Percentiles rank a stretch among this genome's conserved stretches.
Conservation (phyloP, 768 basidiomycete genomes). For the Chlorophyllum brunneum region DNA sequence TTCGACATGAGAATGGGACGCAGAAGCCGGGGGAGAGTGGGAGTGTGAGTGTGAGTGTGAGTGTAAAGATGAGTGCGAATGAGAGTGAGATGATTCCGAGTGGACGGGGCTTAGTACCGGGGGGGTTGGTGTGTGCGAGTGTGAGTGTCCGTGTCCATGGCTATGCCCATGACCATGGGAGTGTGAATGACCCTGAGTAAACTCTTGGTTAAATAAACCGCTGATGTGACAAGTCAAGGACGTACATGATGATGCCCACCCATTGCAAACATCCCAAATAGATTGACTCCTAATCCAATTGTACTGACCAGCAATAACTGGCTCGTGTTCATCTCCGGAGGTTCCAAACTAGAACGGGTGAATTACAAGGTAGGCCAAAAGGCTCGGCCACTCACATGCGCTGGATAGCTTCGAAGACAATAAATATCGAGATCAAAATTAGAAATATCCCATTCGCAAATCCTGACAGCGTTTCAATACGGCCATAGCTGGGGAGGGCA, state of each 20-base stretch:
- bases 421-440: slow-evolving; percentile 93
- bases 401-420: slow-evolving; percentile 96
- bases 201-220: too few species aligned
- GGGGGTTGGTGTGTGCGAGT: slow-evolving; percentile 28
- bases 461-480: slow-evolving; percentile 95
- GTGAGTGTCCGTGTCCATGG: slow-evolving; percentile 22
- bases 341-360: slow-evolving; percentile 61
- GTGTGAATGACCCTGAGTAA: slow-evolving; percentile 53
- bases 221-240: too few species aligned
- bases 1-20: slow-evolving; percentile 19
- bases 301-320: slow-evolving; percentile 88
- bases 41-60: slow-evolving; percentile 25
- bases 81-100: slow-evolving; percentile 22
- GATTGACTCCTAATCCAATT: slow-evolving; percentile 86
- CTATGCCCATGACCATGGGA: slow-evolving; percentile 35
- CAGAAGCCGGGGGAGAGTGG: slow-evolving; percentile 15
- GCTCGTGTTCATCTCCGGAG: slow-evolving; percentile 96
- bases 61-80: slow-evolving; percentile 19
- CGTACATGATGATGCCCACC: slow-evolving; percentile 88
- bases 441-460: slow-evolving; percentile 97
- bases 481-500: slow-evolving; percentile 65
- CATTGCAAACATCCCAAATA: slow-evolving; percentile 99
- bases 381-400: slow-evolving; percentile 57
- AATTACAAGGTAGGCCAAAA: not conserved
- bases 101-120: slow-evolving; percentile 17